A percentile compares a stretch with the other conserved stretches of the same genome.
Evolutionary conservation across 2,329 filamentous ascomycete genomes (phyloP).

Genomic region (Fusarium continuum): DNA sequence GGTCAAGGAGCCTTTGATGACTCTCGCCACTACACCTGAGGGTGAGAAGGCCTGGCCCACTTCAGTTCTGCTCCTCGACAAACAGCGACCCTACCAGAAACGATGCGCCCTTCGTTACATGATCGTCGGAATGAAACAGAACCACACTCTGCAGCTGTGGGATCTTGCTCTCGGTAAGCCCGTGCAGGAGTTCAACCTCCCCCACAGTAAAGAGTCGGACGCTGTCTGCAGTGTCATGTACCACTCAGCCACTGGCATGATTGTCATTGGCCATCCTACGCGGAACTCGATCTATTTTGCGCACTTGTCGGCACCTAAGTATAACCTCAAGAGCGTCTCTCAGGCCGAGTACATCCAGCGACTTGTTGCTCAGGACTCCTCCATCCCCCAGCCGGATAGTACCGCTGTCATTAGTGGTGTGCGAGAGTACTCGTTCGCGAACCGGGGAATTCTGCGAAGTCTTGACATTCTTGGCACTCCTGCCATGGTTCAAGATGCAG

Average conservation of each 20-base stretch:
- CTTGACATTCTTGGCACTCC: slow-evolving; percentile 85
- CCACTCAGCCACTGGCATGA: slow-evolving; percentile 89
- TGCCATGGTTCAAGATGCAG: slow-evolving; percentile 67
- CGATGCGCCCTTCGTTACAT: slow-evolving; percentile 91
- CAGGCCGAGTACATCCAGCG: slow-evolving; percentile 89
- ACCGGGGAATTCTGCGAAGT: slow-evolving; percentile 87
- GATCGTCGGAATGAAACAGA: slow-evolving; percentile 98
- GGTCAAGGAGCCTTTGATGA: slow-evolving; percentile 86
- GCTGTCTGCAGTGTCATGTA: slow-evolving; percentile 98
- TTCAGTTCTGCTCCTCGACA: slow-evolving; percentile 94
- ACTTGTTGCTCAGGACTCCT: slow-evolving; percentile 75
- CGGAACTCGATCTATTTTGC: slow-evolving; percentile 98
- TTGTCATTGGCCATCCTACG: slow-evolving; percentile 94
- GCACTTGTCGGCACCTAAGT: slow-evolving; percentile 92
- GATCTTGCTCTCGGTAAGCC: slow-evolving; percentile 94
- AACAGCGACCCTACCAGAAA: slow-evolving; percentile 91
- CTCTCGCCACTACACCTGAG: slow-evolving; percentile 84
- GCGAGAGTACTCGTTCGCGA: slow-evolving; percentile 90
- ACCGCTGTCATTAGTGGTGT: slow-evolving; percentile 98
- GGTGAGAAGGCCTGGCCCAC: slow-evolving; percentile 97
- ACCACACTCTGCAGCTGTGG: slow-evolving; percentile 98
- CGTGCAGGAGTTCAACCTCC: slow-evolving; percentile 96
- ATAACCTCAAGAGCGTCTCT: slow-evolving; percentile 81
- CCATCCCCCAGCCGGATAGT: slow-evolving; percentile 85
- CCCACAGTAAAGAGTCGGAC: slow-evolving; percentile 94